Evolutionary conservation across 805 yeast species (phyloP).

Genomic region (Sugiyamaella americana): DNA sequence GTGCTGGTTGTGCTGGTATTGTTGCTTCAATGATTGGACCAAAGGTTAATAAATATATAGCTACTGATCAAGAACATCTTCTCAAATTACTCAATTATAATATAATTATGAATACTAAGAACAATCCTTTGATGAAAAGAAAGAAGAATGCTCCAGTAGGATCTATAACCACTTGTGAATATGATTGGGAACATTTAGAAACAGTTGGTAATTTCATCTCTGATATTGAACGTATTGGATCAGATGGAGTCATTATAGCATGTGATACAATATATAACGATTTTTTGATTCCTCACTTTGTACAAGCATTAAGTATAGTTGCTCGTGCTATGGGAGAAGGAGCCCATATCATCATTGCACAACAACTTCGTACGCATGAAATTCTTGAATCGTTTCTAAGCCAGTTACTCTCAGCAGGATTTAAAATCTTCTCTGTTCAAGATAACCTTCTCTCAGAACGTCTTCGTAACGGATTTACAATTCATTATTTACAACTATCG

Average conservation of each 20-base stretch:
- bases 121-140: not conserved
- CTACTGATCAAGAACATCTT: conserved; percentile 54
- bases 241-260: conserved; percentile 44
- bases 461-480: conserved; percentile 16
- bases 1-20: conserved; percentile 56
- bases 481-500: conserved; percentile 14
- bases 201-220: conserved; percentile 30
- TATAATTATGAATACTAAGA: conserved; percentile 35
- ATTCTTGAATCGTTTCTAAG: conserved; percentile 44
- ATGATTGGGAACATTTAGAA: conserved; percentile 55
- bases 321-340: conserved; percentile 27
- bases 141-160: conserved; percentile 10
- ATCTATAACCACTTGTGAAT: conserved; percentile 40
- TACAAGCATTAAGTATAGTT: conserved; percentile 37
- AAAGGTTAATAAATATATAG: conserved; percentile 37
- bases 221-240: conserved; percentile 10
- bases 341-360: conserved; percentile 38
- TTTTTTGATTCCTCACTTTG: conserved; percentile 45
- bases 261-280: conserved; percentile 66
- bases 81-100: conserved; percentile 46
- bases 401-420: conserved; percentile 28
- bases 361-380: conserved; percentile 51
- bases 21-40: conserved; percentile 39
- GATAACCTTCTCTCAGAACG: conserved; percentile 9
- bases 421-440: conserved; percentile 26